Conservation (phyloP, 78 protist genomes). For the Cavenderia fasciculata region DNA sequence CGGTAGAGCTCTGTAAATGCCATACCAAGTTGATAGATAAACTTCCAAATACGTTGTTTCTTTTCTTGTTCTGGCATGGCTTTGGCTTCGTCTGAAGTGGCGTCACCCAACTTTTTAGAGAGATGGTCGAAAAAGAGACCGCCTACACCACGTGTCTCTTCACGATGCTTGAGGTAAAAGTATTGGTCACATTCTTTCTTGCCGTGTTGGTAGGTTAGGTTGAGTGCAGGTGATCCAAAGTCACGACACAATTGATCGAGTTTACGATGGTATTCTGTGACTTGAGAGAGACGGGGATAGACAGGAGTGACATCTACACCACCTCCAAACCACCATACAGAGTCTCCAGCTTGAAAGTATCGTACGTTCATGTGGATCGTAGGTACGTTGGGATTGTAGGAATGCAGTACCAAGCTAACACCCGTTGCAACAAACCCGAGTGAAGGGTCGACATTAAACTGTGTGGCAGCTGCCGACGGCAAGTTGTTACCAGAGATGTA, state of each 20-base stretch:
- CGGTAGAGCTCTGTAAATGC: constrained; percentile 68
- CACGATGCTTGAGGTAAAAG: constrained; percentile 75
- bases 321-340: constrained; percentile 91
- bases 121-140: constrained; percentile 85
- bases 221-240: background rate
- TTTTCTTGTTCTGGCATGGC: too few species aligned
- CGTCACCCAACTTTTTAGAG: constrained; percentile 25
- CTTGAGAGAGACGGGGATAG: constrained; percentile 58
- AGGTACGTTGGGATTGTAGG: constrained; percentile 81
- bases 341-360: constrained; percentile 80
- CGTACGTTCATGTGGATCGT: constrained; percentile 86
- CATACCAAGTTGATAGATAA: constrained; percentile 43
- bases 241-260: constrained; percentile 19
- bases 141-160: constrained; percentile 82
- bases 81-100: constrained; percentile 1
- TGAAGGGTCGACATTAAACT: constrained; percentile 35
- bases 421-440: constrained; percentile 79
- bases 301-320: constrained; percentile 87
- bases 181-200: constrained; percentile 78
- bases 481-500: constrained; percentile 67
- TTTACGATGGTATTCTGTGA: constrained; percentile 27
- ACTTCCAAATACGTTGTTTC: constrained; percentile 24
- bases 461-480: constrained; percentile 76
- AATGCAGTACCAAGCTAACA: constrained; percentile 83
- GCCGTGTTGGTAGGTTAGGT: constrained; percentile 32